Base-by-base conservation (phyloP, 352 stramenopile genomes). In the Phytophthora hibernalis region DNA sequence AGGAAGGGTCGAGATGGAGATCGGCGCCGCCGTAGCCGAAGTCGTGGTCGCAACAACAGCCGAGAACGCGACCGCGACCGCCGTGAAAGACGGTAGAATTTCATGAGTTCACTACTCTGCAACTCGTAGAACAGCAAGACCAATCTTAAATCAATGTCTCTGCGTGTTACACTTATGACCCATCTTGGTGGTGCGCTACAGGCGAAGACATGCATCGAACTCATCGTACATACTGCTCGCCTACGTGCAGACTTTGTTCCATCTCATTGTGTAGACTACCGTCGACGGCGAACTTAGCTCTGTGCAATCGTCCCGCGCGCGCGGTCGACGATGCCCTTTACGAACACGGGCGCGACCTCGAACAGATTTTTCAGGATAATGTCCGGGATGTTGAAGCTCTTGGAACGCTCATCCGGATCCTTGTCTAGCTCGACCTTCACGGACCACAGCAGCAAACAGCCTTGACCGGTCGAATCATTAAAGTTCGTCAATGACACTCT, bases 301-400 rank as follows among this genome's bases (percentile, higher is more conserved):
- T 85, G 76, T 40, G 79, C 75, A 11, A 86, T 68, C 18, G 66
- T 75, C 50, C 74, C 82, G 30, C 83, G 84, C 30, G 83, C 79
- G 28, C 83, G 83, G 50, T 96, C 88, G 35, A 95, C 80, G 26
- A 95, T 80, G 24, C 74, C 85, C 76, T 96, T 96, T 42, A 96
- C 87, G 49, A 87, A 94, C 21, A 94, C 84, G 0, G 88, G 88
- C 21, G 83, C 83, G 65, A 95, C 85, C 72, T 96, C 88, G 42
- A 96, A 96, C 18, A 96, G 59, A 74, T 96, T 96, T 72, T 92
- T 93, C 21, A 96, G 70, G 55, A 96, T 92, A 59, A 94, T 92
- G 55, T 96, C 88, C 30, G 87, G 83, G 35, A 90, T 85, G 74
- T 96, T 96, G 59, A 84, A 82, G 48, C 77, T 82, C 71, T 91